Evolutionary conservation across 805 yeast species (phyloP), one percentile per base, ranked within the genome.

Genomic region (Starmerella powellii): DNA sequence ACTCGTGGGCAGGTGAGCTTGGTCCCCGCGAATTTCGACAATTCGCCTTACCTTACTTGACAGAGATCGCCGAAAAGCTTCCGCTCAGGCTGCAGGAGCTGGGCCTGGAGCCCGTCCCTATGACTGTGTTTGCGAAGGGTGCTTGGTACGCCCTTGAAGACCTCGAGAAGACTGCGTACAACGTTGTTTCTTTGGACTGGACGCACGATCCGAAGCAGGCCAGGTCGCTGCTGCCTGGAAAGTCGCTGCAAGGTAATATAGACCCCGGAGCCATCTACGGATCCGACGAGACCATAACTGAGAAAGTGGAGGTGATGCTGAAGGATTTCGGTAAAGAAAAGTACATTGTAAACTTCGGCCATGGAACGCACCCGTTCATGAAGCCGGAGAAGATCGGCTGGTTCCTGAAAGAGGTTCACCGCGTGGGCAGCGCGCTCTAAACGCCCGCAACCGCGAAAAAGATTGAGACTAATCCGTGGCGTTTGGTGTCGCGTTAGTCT

Each of bases 311-410:
- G 63, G 71, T 70, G 50, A 91, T 91, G 98, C 80, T 91, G 47
- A 60, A 68, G 45, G 94, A 87, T 6, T 91, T 91, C 59, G 91
- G 91, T n/a, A 85, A 85, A 62, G 76, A 82, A 57, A 73, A 80
- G 56, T 91, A 91, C 65, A 88, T 91, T 52, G 79, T 88, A 54
- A 91, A 91, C 67, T 82, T 91, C 57, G 98, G 98, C 36, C 98
- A 91, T 56, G 98, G 98, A 15, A 91, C 98, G 18, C 96, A 86
- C 60, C 98, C 98, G 18, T 85, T 83, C 64, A 86, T 91, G 94
- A 80, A 84, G 50, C 95, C 97, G 10, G 94, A 82, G 50, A 80
- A 80, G 61, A 74, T 91, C 48, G 77, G 74, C 46, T 83, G 76
- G 63, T 91, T 91, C 65, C 67, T 91, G 57, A 66, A 84, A 62